Conservation (phyloP, 257 asterid genomes). For the Scutellaria galericulata region DNA sequence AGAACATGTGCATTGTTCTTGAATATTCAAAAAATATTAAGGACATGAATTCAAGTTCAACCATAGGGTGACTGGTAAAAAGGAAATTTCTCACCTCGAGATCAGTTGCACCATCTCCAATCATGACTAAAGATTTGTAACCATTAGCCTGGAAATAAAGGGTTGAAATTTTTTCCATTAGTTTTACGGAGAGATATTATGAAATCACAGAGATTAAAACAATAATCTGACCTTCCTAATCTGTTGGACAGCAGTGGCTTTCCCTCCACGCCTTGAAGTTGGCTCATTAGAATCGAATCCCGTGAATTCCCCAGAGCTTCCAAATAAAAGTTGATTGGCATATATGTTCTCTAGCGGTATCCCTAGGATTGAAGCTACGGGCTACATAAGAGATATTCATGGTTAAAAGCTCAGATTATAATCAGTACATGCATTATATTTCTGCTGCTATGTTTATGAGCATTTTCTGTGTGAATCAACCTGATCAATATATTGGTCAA, state of each 20-base stretch:
- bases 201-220: slow-evolving; percentile 4
- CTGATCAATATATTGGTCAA: background rate
- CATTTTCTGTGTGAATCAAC: background rate
- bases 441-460: background rate
- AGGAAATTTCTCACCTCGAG: slow-evolving; percentile 66
- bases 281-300: slow-evolving; percentile 84
- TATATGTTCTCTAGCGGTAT: slow-evolving; percentile 69
- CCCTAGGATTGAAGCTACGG: slow-evolving; percentile 81
- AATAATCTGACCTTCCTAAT: slow-evolving; percentile 65
- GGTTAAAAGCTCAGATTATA: slow-evolving; percentile 23
- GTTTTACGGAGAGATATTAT: slow-evolving; percentile 15
- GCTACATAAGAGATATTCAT: slow-evolving; percentile 47
- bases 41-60: background rate
- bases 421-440: background rate
- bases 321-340: slow-evolving; percentile 81
- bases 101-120: slow-evolving; percentile 99
- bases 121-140: slow-evolving; percentile 76
- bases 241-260: slow-evolving; percentile 83
- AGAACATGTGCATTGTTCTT: too few species aligned
- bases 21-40: too few species aligned
- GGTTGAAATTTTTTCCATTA: background rate
- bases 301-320: slow-evolving; percentile 74
- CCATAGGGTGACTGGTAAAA: background rate
- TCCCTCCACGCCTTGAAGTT: slow-evolving; percentile 93
- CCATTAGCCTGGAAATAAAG: slow-evolving; percentile 55